Conservation (phyloP, 169 alveolate species). For the Babesia sp. region DNA sequence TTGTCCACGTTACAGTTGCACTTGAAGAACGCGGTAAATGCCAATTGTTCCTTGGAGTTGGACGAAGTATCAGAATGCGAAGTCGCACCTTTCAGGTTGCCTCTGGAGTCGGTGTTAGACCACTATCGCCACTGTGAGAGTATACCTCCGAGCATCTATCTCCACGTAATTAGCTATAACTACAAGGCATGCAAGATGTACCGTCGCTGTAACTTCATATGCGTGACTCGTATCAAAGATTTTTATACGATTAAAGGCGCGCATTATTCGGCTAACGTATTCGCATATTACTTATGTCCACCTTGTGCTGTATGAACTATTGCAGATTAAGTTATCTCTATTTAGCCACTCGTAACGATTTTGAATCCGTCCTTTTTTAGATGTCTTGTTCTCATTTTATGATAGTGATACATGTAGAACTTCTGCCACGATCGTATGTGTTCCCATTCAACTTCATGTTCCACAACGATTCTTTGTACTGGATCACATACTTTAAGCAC, state of each 20-base stretch:
- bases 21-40: background rate
- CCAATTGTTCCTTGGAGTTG: slow-evolving; percentile 11
- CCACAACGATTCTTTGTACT: slow-evolving; percentile 15
- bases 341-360: background rate
- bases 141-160: slow-evolving; percentile 53
- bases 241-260: slow-evolving; percentile 41
- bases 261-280: slow-evolving; percentile 49
- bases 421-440: slow-evolving; percentile 17
- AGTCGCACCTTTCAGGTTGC: slow-evolving; percentile 15
- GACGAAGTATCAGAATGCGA: slow-evolving; percentile 10
- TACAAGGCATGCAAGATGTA: slow-evolving; percentile 53
- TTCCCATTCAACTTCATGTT: slow-evolving; percentile 27
- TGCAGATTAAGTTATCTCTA: background rate
- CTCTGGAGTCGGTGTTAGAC: background rate
- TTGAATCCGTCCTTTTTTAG: slow-evolving; percentile 29
- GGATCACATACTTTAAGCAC: slow-evolving; percentile 53
- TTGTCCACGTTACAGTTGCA: background rate
- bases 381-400: slow-evolving; percentile 31
- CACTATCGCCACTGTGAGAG: background rate
- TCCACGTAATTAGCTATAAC: slow-evolving; percentile 65
- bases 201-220: slow-evolving; percentile 38
- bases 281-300: slow-evolving; percentile 51
- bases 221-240: slow-evolving; percentile 35
- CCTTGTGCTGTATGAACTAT: background rate
- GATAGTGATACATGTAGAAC: slow-evolving; percentile 20